Conservation (phyloP, 352 stramenopile genomes). For the Phytophthora pistaciae region DNA sequence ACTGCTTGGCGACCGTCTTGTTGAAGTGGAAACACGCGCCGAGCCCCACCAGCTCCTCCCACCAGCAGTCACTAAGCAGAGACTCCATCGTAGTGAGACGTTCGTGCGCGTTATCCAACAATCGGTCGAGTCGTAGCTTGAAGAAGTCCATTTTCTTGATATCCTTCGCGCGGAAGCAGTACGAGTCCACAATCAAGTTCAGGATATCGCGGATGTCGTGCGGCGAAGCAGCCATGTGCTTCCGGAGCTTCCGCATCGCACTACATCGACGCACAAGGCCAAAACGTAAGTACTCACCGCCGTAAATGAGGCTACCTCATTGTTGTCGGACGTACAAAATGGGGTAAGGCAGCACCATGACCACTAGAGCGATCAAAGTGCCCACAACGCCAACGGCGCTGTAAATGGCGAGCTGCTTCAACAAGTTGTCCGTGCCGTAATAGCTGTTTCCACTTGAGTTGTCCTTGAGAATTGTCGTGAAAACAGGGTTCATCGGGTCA, state of each 20-base stretch:
- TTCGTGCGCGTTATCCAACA: conserved; percentile 49
- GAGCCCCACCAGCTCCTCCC: conserved; percentile 75
- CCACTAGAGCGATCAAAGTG: conserved; percentile 67
- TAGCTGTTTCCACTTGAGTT: conserved; percentile 45
- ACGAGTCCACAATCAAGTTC: conserved; percentile 84
- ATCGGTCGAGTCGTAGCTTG: conserved; percentile 61
- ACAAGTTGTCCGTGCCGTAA: conserved; percentile 62
- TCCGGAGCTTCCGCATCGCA: conserved; percentile 62
- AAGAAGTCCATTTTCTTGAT: conserved; percentile 87
- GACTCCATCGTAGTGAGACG: conserved; percentile 60
- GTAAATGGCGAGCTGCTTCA: conserved; percentile 78
- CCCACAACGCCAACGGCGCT: conserved; percentile 70
- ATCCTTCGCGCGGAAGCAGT: conserved; percentile 80
- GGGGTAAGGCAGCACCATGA: conserved; percentile 68
- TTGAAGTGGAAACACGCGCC: conserved; percentile 71
- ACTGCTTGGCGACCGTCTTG: conserved; percentile 76
- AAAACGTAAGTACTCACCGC: conserved; percentile 18
- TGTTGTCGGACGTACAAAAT: conserved; percentile 51
- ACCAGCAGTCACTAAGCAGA: conserved; percentile 73
- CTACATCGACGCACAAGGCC: conserved; percentile 16
- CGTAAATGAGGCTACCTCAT: neutral
- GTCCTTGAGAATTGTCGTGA: conserved; percentile 64
- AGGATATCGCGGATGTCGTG: conserved; percentile 76
- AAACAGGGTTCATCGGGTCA: conserved; percentile 74
- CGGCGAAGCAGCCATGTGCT: conserved; percentile 56